A percentile compares a stretch with the other conserved stretches of the same genome.
phyloP scores from a whole-genome alignment of 163 green algal species.

The Scenedesmus sp. region DNA sequence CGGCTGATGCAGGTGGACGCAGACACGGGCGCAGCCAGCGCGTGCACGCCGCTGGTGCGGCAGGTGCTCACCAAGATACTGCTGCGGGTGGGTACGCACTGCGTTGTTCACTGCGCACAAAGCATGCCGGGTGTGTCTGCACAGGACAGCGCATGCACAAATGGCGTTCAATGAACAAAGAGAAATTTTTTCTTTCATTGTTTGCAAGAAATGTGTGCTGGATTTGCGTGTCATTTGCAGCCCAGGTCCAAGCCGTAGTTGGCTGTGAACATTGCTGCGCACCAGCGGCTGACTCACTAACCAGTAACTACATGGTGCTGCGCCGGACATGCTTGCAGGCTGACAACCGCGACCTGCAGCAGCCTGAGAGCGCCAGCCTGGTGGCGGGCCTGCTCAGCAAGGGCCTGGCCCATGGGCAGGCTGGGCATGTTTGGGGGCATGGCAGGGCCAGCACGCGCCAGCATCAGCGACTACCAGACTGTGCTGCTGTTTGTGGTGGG shows the following conservation, averaged over 20 bases:
- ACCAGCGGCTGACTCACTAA: no score
- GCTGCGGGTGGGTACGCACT: slow-evolving; percentile 38
- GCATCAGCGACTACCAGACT: slow-evolving; percentile 60
- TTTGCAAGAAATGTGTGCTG: no score
- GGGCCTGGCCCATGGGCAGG: slow-evolving; percentile 70
- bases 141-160: no score
- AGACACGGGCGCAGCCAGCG: slow-evolving; percentile 18
- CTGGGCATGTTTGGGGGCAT: slow-evolving; percentile 58
- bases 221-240: no score
- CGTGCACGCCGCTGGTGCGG: slow-evolving; percentile 26
- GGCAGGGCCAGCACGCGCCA: neutral
- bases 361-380: slow-evolving; percentile 27
- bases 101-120: neutral
- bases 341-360: slow-evolving; percentile 48
- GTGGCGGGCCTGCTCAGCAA: slow-evolving; percentile 66
- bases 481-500: slow-evolving; percentile 86
- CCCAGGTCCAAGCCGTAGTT: no score
- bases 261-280: no score
- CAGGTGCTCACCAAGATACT: slow-evolving; percentile 56
- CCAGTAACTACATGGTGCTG: neutral
- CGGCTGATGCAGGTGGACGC: slow-evolving; percentile 46
- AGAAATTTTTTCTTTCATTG: no score
- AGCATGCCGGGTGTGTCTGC: no score
- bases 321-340: slow-evolving; percentile 24
- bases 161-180: no score